Base-by-base conservation (phyloP, 2,329 filamentous ascomycete genomes). In the Fusarium sp. region DNA sequence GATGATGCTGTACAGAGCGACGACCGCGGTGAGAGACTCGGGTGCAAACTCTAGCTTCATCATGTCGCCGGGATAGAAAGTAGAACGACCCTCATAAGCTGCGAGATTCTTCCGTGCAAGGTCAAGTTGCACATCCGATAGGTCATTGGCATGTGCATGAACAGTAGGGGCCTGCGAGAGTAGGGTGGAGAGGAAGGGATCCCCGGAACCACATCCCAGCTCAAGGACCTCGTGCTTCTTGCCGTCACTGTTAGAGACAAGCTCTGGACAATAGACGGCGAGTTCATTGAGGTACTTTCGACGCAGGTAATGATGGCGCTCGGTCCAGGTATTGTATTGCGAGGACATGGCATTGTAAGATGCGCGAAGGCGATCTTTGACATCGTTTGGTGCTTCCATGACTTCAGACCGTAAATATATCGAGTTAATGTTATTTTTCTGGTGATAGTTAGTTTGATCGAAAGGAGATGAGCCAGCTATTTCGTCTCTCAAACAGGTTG, bases 241-340 rank as follows among this genome's bases (percentile, higher is more conserved):
- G 1, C 1, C 4, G 1, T 39, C 29, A 1, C 8, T 4, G 14
- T 16, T 1, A 9, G 64, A 48, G 3, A 9, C 6, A 11, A 75
- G 50, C 5, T 63, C 16, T 18, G 61, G 69, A 2, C 65, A 65
- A n/a, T 29, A 9, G 5, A 5, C 0, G 4, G 52, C 22, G 27
- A 74, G 41, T 20, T 65, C 20, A 0, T 64, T 22, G 9, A 73
- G 72, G 18, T 71, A 71, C 0, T 6, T 13, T 2, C 20, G 16
- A 4, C 69, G 64, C 13, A 71, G 50, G 4, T 48, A 3, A 11
- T 71, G 20, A 24, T 71, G 68, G 1, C 57, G 62, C 11, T 45
- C 52, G 0, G 72, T 75, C 69, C 72, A 75, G n/a, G 22, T 2
- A 11, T 75, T 75, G 43, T 75, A 75, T 9, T 52, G 64, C 8